Conservation (phyloP, 2,329 filamentous ascomycete genomes). For the Talaromyces piceae region DNA sequence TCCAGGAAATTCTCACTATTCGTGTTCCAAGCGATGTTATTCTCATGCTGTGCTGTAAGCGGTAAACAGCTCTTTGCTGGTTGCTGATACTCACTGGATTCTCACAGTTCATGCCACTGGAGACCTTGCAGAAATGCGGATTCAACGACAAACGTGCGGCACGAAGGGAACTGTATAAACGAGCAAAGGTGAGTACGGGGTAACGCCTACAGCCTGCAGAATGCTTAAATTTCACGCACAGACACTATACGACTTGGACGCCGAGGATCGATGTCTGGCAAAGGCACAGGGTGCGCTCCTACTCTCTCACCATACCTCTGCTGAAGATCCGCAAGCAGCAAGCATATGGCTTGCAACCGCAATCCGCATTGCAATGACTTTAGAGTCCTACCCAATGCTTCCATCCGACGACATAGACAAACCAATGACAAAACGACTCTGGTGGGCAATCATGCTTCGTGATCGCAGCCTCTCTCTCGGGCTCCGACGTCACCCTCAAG, state of each 20-base stretch:
- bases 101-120: slow-evolving; percentile 40
- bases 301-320: slow-evolving; percentile 35
- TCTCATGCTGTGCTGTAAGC: slow-evolving; percentile 29
- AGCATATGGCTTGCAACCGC: slow-evolving; percentile 42
- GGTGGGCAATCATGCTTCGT: slow-evolving; percentile 50
- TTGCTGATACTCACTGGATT: neutral
- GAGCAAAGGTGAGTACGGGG: slow-evolving; percentile 32
- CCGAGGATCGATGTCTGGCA: slow-evolving; percentile 17
- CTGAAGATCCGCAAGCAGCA: slow-evolving; percentile 21
- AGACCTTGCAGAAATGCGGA: slow-evolving; percentile 35
- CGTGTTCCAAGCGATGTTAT: slow-evolving; percentile 24
- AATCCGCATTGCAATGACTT: slow-evolving; percentile 44
- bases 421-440: slow-evolving; percentile 43
- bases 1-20: slow-evolving; percentile 21
- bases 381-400: slow-evolving; percentile 39
- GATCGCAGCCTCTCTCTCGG: slow-evolving; percentile 46
- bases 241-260: slow-evolving; percentile 25
- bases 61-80: neutral
- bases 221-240: slow-evolving; percentile 2
- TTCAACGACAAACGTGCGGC: slow-evolving; percentile 39
- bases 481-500: slow-evolving; percentile 45
- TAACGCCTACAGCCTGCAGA: neutral
- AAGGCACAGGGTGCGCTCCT: slow-evolving; percentile 26
- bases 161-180: slow-evolving; percentile 39
- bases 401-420: slow-evolving; percentile 23